These are phyloP conservation scores for Peronospora destructor DNA, from an alignment of 352 stramenopile genomes.

Conservation along the genomic window DNA sequence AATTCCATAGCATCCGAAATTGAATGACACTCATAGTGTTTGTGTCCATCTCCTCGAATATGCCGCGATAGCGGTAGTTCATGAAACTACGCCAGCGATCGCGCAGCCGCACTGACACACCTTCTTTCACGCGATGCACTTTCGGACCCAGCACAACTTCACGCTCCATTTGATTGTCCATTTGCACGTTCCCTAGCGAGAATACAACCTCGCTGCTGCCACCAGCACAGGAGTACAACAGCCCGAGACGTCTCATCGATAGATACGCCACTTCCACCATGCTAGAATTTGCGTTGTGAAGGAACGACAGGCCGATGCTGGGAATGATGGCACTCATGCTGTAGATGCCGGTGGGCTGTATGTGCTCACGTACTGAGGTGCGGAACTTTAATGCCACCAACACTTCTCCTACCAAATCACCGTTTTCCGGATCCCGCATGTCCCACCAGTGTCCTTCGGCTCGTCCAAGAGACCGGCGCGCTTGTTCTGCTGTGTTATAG, in stretches of 20 bases:
- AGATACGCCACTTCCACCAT: slow-evolving; percentile 86
- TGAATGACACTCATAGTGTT: slow-evolving; percentile 69
- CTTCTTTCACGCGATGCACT: slow-evolving; percentile 78
- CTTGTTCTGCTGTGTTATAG: slow-evolving; percentile 70
- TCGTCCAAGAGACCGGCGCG: slow-evolving; percentile 55
- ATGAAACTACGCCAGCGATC: slow-evolving; percentile 80
- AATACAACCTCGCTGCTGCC: slow-evolving; percentile 79
- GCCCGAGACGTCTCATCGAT: slow-evolving; percentile 66
- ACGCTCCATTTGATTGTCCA: slow-evolving; percentile 87
- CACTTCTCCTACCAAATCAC: slow-evolving; percentile 71
- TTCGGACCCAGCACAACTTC: slow-evolving; percentile 80
- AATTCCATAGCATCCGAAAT: slow-evolving; percentile 85
- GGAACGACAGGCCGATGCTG: slow-evolving; percentile 75
- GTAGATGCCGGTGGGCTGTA: slow-evolving; percentile 51
- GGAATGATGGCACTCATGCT: slow-evolving; percentile 75
- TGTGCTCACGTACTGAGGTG: slow-evolving; percentile 48
- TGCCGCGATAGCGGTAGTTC: slow-evolving; percentile 78
- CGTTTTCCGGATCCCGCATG: slow-evolving; percentile 65
- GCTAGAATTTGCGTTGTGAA: slow-evolving; percentile 77
- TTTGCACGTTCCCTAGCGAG: slow-evolving; percentile 80
- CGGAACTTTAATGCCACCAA: slow-evolving; percentile 80
- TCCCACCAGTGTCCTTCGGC: slow-evolving; percentile 83
- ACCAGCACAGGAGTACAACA: slow-evolving; percentile 72
- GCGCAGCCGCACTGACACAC: slow-evolving; percentile 75
- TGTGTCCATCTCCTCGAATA: slow-evolving; percentile 72